Base-by-base conservation (phyloP, 140 eudicot species). In the Cichorium intybus region DNA sequence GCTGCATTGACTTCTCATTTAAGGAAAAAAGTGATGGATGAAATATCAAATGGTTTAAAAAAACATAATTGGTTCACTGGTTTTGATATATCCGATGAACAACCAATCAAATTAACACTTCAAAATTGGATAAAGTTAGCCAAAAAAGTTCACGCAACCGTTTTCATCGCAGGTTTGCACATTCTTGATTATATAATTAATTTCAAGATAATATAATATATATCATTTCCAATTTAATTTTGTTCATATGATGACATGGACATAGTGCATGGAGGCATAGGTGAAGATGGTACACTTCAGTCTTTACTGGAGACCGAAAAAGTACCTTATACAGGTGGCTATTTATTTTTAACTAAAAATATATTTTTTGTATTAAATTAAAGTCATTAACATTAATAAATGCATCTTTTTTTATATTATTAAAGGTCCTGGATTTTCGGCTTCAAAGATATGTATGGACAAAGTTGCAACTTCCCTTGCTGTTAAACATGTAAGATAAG, bases 261-360 rank as follows among this genome's bases (percentile, higher is more conserved):
- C 83, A 58, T 81, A 90, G 97, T 90, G 72, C 97, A 90, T 73
- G 97, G 97, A 62, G 95, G 97, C 66, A 90, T 90, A 28, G 97
- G 97, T 56, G 97, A 90, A 78, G 90, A 90, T 80, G 97, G 97
- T 52, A 90, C 97, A 47, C 95, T 90, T 45, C 97, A 90, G 63
- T 82, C 88, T 17, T 46, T 84, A 76, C 82, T 90, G 45, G 96
- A 84, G 62, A 85, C 90, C 47, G 88, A 82, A 70, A 86, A 86
- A 66, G 85, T 90, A 71, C 86, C 95, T 45, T 79, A 87, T 39
- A 82, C 96, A 70, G 97, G 97, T 87, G 73, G 62, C 10, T 12
- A 7, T 37, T 54, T 21, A 1, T 33, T 26, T 18, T 46, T 28
- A 31, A 31, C 3, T 2, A 43, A 43, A 0, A 1, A 39, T 52